These are phyloP conservation scores for Podospora pseudocomata DNA, from an alignment of 495 filamentous ascomycete species.

Conservation along the genomic window DNA sequence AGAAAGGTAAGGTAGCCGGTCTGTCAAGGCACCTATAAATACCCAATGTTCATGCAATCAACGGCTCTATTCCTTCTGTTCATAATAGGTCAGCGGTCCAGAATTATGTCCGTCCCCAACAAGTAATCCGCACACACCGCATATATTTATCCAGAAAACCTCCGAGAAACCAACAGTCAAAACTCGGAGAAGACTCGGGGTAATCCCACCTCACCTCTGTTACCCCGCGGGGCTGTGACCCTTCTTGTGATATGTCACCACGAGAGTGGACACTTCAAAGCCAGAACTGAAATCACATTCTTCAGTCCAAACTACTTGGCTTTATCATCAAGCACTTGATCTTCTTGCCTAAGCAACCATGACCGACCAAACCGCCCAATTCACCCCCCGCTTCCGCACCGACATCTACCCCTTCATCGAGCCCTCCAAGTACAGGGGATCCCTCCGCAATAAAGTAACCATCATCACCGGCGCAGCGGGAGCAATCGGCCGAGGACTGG, in stretches of 20 bases:
- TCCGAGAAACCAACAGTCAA: neutral
- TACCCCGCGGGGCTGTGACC: conserved; percentile 8
- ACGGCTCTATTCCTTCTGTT: too few species aligned
- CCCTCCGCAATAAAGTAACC: conserved; percentile 28
- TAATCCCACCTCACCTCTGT: neutral
- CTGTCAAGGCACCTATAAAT: too few species aligned
- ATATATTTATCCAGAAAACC: neutral
- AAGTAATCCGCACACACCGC: neutral
- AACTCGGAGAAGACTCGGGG: conserved; percentile 8
- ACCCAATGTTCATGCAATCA: too few species aligned
- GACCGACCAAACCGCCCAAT: conserved; percentile 17
- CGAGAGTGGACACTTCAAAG: too few species aligned
- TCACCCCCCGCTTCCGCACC: conserved; percentile 30
- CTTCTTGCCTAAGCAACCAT: neutral
- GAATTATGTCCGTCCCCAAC: too few species aligned
- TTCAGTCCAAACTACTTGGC: too few species aligned
- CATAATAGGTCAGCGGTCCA: too few species aligned
- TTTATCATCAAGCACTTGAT: too few species aligned
- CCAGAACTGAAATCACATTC: too few species aligned
- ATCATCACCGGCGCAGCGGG: conserved; percentile 34
- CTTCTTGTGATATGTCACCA: neutral
- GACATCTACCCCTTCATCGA: conserved; percentile 37
- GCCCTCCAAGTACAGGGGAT: conserved; percentile 30
- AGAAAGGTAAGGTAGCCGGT: too few species aligned
- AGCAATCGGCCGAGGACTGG: conserved; percentile 30